Percentiles rank a stretch among this genome's conserved stretches.
phyloP scores from a whole-genome alignment of 2,329 filamentous ascomycete genomes.

The Diaporthe ilicicola region DNA sequence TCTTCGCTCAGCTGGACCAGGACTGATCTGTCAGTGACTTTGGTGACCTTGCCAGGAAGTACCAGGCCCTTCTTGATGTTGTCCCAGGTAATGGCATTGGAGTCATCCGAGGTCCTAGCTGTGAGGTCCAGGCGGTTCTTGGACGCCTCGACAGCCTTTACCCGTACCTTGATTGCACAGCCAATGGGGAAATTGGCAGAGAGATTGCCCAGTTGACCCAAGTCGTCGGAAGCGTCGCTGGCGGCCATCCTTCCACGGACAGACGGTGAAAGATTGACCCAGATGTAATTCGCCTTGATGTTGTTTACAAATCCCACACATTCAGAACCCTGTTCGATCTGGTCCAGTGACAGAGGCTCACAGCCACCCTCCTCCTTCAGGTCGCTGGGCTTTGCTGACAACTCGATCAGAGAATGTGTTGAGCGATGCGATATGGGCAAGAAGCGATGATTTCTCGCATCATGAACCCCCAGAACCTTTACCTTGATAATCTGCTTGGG shows the following conservation, averaged over 20 bases:
- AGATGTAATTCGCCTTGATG: slow-evolving; percentile 78
- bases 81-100: slow-evolving; percentile 70
- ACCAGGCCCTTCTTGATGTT: slow-evolving; percentile 82
- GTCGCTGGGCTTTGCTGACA: slow-evolving; percentile 81
- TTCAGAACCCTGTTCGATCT: slow-evolving; percentile 75
- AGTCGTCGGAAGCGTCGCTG: slow-evolving; percentile 87
- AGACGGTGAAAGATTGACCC: slow-evolving; percentile 90
- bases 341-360: slow-evolving; percentile 72
- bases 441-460: slow-evolving; percentile 89
- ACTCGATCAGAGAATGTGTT: slow-evolving; percentile 83
- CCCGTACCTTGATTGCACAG: slow-evolving; percentile 84
- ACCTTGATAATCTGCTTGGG: slow-evolving; percentile 76
- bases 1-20: slow-evolving; percentile 85
- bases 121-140: slow-evolving; percentile 85
- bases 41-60: slow-evolving; percentile 83
- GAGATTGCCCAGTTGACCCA: slow-evolving; percentile 80
- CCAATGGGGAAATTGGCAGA: slow-evolving; percentile 86
- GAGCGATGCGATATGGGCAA: slow-evolving; percentile 88
- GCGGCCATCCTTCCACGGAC: slow-evolving; percentile 84
- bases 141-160: slow-evolving; percentile 75
- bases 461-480: slow-evolving; percentile 85
- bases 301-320: slow-evolving; percentile 94
- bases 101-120: slow-evolving; percentile 70
- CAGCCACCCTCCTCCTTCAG: slow-evolving; percentile 53
- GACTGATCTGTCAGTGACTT: slow-evolving; percentile 83